phyloP scores from a whole-genome alignment of 768 basidiomycete species.

The Tricholoma furcatifolium region DNA sequence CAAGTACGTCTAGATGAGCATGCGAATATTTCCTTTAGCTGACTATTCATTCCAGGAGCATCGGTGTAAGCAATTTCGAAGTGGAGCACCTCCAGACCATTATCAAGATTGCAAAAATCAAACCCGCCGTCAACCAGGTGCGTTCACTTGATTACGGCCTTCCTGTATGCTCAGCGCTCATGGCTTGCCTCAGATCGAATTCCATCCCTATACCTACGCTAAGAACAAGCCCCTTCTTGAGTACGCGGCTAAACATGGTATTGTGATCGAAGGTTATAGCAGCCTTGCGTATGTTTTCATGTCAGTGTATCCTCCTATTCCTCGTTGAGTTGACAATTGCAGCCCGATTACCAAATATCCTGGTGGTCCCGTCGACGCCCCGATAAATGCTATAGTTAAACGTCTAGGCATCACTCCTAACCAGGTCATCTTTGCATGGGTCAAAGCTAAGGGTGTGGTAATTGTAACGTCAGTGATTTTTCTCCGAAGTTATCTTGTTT shows the following conservation, averaged over 20 bases:
- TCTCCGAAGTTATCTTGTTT: not conserved
- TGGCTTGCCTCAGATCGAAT: slow-evolving; percentile 37
- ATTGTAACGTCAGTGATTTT: slow-evolving; percentile 56
- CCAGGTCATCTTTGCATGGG: slow-evolving; percentile 73
- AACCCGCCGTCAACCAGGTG: slow-evolving; percentile 76
- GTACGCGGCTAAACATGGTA: slow-evolving; percentile 45
- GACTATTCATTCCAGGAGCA: slow-evolving; percentile 1
- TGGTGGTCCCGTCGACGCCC: slow-evolving; percentile 63
- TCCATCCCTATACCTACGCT: slow-evolving; percentile 60
- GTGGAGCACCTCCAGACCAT: slow-evolving; percentile 52
- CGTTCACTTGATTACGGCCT: not conserved
- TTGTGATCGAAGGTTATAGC: slow-evolving; percentile 59
- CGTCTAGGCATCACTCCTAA: slow-evolving; percentile 53
- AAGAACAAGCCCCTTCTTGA: slow-evolving; percentile 47
- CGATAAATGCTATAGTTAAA: slow-evolving; percentile 52
- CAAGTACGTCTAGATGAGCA: slow-evolving; percentile 28
- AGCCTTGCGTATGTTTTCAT: slow-evolving; percentile 41
- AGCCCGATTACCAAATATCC: slow-evolving; percentile 57
- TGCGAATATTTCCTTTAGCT: not conserved
- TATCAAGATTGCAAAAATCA: slow-evolving; percentile 47
- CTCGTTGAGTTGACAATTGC: not conserved
- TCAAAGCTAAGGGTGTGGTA: slow-evolving; percentile 60
- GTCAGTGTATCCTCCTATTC: not conserved
- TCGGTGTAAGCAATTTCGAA: slow-evolving; percentile 67
- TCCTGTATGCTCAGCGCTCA: not conserved